Evolutionary conservation across 148 eudicot species (phyloP).

Genomic region (Rhododendron griersonianum): DNA sequence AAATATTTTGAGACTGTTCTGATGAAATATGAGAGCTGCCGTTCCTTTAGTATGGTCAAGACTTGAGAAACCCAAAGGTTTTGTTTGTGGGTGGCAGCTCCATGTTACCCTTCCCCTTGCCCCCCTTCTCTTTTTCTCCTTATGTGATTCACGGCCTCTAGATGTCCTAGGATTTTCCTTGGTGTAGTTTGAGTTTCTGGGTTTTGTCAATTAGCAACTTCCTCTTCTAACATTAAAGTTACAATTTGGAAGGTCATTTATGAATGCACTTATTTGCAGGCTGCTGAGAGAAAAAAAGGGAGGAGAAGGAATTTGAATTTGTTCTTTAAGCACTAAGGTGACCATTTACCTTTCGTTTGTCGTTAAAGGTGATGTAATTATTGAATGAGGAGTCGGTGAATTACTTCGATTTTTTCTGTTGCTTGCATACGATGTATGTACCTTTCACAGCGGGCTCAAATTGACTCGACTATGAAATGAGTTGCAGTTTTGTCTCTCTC

Average conservation of each 20-base stretch:
- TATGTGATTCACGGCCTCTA: background rate
- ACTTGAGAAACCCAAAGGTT: background rate
- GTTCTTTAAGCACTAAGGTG: constrained; percentile 14
- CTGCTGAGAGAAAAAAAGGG: constrained; percentile 37
- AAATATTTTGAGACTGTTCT: no score
- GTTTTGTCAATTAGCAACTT: background rate
- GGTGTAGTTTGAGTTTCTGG: background rate
- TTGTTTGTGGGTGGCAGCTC: background rate
- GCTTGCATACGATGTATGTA: background rate
- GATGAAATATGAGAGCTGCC: background rate
- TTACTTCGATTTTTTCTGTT: background rate
- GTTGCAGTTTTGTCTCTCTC: background rate
- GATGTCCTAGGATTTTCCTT: background rate
- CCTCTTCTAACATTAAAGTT: background rate
- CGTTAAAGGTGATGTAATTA: background rate
- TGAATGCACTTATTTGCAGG: constrained; percentile 17
- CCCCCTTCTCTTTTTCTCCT: background rate
- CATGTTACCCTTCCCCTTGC: background rate
- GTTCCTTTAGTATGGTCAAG: background rate
- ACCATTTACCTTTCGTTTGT: background rate
- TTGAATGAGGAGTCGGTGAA: background rate
- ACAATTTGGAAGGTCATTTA: background rate
- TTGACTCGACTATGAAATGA: background rate
- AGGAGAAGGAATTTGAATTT: constrained; percentile 23
- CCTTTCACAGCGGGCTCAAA: background rate